These are phyloP conservation scores for Graphilbum ipis-grandicollis DNA, from an alignment of 2,329 filamentous ascomycete genomes.

Conservation along the genomic window DNA sequence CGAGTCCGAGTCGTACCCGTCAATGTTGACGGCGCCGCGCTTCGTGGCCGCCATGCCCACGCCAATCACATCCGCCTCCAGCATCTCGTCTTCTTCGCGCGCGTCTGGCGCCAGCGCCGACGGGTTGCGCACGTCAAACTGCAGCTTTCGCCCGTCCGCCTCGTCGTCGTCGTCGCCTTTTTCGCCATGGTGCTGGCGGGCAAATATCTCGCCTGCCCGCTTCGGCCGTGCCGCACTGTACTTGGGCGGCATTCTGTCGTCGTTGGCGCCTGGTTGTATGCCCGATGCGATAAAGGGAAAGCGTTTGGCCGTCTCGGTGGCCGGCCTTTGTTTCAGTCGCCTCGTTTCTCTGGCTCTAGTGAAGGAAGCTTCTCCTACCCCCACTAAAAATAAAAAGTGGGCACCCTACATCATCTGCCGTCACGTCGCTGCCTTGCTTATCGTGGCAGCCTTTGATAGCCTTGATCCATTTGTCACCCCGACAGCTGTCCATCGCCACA, in stretches of 20 bases:
- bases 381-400: too few species aligned
- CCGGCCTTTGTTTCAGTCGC: too few species aligned
- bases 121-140: constrained; percentile 89
- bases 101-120: constrained; percentile 77
- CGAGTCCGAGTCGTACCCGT: constrained; percentile 92
- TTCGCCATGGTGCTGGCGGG: constrained; percentile 53
- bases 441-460: too few species aligned
- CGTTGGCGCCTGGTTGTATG: too few species aligned
- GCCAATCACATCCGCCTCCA: constrained; percentile 88
- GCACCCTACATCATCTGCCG: too few species aligned
- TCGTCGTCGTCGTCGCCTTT: constrained; percentile 27
- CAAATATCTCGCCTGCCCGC: constrained; percentile 66
- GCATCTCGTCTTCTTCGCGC: constrained; percentile 50
- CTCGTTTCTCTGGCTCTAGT: too few species aligned
- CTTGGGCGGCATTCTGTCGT: constrained; percentile 31
- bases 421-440: too few species aligned
- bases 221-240: constrained; percentile 60
- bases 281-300: too few species aligned
- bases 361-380: too few species aligned
- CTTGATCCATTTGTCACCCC: too few species aligned
- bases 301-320: too few species aligned
- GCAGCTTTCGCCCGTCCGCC: constrained; percentile 49
- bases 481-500: too few species aligned
- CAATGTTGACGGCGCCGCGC: constrained; percentile 86
- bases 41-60: constrained; percentile 59